phyloP scores from a whole-genome alignment of 2,329 filamentous ascomycete species.

The Claviceps sp. region DNA sequence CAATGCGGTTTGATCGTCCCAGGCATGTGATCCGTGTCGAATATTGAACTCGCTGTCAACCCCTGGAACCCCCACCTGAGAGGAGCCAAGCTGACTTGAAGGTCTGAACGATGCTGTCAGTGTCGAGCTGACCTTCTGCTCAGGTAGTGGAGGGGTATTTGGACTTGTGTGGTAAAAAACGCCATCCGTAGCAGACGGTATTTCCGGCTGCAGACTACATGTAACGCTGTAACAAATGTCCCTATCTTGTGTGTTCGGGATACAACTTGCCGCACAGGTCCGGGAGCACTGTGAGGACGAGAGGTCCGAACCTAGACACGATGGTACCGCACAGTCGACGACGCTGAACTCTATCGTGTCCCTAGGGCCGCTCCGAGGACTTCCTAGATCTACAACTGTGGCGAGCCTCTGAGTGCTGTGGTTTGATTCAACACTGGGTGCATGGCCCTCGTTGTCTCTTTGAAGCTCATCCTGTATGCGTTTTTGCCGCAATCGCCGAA shows the following conservation, averaged over 20 bases:
- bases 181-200: neutral
- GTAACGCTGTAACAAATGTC: neutral
- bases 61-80: slow-evolving; percentile 9
- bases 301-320: neutral
- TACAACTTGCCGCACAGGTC: neutral
- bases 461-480: slow-evolving; percentile 45
- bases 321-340: slow-evolving; percentile 1
- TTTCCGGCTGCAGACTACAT: neutral
- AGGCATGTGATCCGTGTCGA: slow-evolving; percentile 16
- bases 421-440: slow-evolving; percentile 15
- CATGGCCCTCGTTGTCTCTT: slow-evolving; percentile 27
- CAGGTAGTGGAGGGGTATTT: neutral
- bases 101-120: neutral
- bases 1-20: slow-evolving; percentile 21
- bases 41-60: slow-evolving; percentile 17
- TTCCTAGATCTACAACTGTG: slow-evolving; percentile 15
- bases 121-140: neutral
- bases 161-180: neutral
- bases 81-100: slow-evolving; percentile 3
- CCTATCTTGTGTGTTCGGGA: neutral
- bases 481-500: slow-evolving; percentile 40
- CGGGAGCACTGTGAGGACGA: slow-evolving; percentile 1
- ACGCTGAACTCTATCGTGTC: slow-evolving; percentile 35
- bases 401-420: slow-evolving; percentile 13
- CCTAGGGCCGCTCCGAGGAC: slow-evolving; percentile 28